Evolutionary conservation across 139 green algal genomes (phyloP), one percentile per base, ranked within the genome.

Genomic region (Tetratostichococcus sp.): DNA sequence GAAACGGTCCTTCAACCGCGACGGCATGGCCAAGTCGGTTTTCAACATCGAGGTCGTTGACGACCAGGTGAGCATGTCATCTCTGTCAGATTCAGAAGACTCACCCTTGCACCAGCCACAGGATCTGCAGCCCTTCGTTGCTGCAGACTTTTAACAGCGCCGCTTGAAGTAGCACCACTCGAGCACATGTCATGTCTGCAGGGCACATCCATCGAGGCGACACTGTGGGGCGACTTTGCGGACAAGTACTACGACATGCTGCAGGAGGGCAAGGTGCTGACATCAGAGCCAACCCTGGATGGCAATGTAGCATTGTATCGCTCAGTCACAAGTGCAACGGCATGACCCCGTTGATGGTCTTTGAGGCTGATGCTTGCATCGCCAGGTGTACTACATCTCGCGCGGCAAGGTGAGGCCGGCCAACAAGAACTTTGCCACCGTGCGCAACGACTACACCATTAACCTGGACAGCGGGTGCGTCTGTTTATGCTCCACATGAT

Each of bases 391-490:
- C 81, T 85, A 84, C 30, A 82, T 94, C 62, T 75, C 70, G 1
- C 59, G 71, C 0, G 85, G 79, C 74, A 87, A 81, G 3, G 88
- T 93, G 50, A 89, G 88, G 73, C 83, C 84, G 4, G 88, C 89
- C 31, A 92, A 96, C 84, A 94, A 93, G 85, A 80, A 84, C 28
- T 97, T 89, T 81, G 69, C 75, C 57, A 77, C 59, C 6, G 79
- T 89, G 16, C 82, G 86, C 32, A 93, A 93, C 70, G 86, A 95
- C 80, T 97, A 97, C 72, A 77, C 88, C 43, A 86, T 97, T 67
- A 69, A 89, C 79, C 89, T 95, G 75, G 89, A 82, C 22, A 78
- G 80, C 35, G 82, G 75, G 75, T 90, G 69, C 25, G 76, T 43
- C 26, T 31, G n/a, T n/a, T n/a, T n/a, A n/a, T n/a, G n/a, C n/a